A percentile compares a stretch with the other conserved stretches of the same genome.
Evolutionary conservation across 345 rosid genomes (phyloP).

Genomic region (Populus alba): DNA sequence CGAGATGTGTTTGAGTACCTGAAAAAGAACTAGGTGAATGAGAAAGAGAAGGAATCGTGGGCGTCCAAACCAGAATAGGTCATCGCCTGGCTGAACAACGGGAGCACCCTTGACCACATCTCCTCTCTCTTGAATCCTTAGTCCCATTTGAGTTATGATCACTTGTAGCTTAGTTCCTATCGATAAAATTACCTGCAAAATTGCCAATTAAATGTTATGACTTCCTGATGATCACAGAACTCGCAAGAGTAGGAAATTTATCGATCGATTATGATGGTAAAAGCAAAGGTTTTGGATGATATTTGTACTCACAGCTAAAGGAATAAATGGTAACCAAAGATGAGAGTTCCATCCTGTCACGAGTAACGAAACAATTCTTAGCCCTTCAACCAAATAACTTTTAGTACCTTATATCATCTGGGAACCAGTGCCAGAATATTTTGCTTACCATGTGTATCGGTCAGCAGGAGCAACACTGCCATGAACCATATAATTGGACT

Average conservation of each 20-base stretch:
- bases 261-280: not conserved
- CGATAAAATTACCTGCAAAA: slow-evolving; percentile 59
- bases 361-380: not conserved
- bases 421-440: not conserved
- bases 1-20: slow-evolving; percentile 39
- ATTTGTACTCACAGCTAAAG: slow-evolving; percentile 64
- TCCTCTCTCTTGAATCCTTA: slow-evolving; percentile 77
- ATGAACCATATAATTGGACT: slow-evolving; percentile 77
- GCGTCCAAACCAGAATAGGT: slow-evolving; percentile 93
- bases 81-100: slow-evolving; percentile 80
- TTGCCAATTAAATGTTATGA: not conserved
- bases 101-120: slow-evolving; percentile 91
- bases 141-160: slow-evolving; percentile 77
- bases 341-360: slow-evolving; percentile 62
- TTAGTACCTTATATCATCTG: not conserved
- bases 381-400: not conserved
- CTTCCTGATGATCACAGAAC: not conserved
- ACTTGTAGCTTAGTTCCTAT: slow-evolving; percentile 82
- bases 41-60: slow-evolving; percentile 83
- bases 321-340: slow-evolving; percentile 79
- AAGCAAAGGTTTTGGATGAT: not conserved
- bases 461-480: slow-evolving; percentile 62
- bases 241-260: not conserved
- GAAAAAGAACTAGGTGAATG: slow-evolving; percentile 84
- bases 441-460: slow-evolving; percentile 72